phyloP scores from a whole-genome alignment of 768 basidiomycete genomes.

The Pleurotus pulmonarius region DNA sequence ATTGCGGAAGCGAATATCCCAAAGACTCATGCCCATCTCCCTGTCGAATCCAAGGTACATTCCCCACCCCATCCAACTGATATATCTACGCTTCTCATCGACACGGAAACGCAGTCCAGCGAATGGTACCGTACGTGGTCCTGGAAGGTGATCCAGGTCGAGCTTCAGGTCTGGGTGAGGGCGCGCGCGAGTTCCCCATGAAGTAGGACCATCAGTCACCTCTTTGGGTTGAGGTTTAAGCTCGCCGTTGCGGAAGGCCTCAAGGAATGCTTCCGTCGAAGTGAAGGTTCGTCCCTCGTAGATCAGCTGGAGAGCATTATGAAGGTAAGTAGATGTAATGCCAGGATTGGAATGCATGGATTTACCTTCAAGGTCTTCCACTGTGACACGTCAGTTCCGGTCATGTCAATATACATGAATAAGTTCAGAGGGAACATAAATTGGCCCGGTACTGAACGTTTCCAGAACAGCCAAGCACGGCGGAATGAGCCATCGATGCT shows the following conservation, averaged over 20 bases:
- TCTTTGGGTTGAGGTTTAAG: constrained; percentile 36
- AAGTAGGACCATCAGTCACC: constrained; percentile 24
- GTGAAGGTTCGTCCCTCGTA: constrained; percentile 59
- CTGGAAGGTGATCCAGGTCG: constrained; percentile 61
- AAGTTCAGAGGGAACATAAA: constrained; percentile 52
- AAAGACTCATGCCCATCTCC: constrained; percentile 63
- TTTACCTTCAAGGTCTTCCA: constrained; percentile 53
- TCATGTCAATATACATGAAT: constrained; percentile 54
- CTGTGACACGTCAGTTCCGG: constrained; percentile 44
- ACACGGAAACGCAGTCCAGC: constrained; percentile 56
- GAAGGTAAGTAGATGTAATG: not conserved
- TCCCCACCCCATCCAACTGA: constrained; percentile 68
- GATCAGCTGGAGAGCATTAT: constrained; percentile 32
- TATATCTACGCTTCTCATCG: constrained; percentile 43
- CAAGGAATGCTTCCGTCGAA: constrained; percentile 43
- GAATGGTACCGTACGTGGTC: constrained; percentile 60
- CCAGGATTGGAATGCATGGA: not conserved
- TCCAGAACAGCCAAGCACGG: constrained; percentile 48
- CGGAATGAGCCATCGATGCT: constrained; percentile 61
- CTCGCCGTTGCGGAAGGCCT: constrained; percentile 50
- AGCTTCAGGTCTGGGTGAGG: constrained; percentile 23
- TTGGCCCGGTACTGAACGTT: constrained; percentile 43
- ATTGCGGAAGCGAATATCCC: constrained; percentile 54
- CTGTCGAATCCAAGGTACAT: constrained; percentile 59
- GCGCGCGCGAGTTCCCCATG: constrained; percentile 45